Base-by-base conservation (phyloP, 2,329 filamentous ascomycete species). In the Grosmannia clavigera region DNA sequence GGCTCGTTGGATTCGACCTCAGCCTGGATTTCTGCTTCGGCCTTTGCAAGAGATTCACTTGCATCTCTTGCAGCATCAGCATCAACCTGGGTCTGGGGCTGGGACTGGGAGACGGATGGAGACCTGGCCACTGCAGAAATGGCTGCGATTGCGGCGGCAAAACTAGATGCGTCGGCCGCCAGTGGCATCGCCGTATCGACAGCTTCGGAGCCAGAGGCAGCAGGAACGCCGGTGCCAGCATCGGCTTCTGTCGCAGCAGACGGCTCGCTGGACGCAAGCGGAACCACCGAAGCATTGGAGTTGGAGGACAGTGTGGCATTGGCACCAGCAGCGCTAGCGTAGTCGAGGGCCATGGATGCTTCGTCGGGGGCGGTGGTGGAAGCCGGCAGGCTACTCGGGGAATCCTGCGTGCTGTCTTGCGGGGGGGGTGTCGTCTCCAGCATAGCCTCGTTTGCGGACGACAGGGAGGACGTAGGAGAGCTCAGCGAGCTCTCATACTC, bases 1-100 rank as follows among this genome's bases (percentile, higher is more conserved):
- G 60, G 29, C 12, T 48, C 61, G 46, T 40, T 59, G 61, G 58
- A 58, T 40, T 64, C 62, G 60, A 55, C 55, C 6, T 55, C 57
- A 19, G 48, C 38, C 7, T 53, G 53, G 22, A 19, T 19, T 3
- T 33, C 54, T 40, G 43, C 10, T 16, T 12, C 9, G 19, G 29
- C 53, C 46, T 48, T 40, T 16, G 51, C 58, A 55, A 33, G 51
- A 48, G 51, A 50, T 43, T 22, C 50, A 46, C 25, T 43, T 14
- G 48, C n/a, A 12, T n/a, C 33, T 46, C 33, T 22, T 11, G 29
- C 5, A 14, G 56, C 27, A 10, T 58, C 22, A 6, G 56, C 27
- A 10, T 58, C 22, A 22, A n/a, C 2, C 50, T 58, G n/a, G 16
- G 33, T 19, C 22, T 33, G 48, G 35, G 55, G 9, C 38, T 40